phyloP scores from a whole-genome alignment of 345 rosid species.

The Psidium friedrichsthalianum region DNA sequence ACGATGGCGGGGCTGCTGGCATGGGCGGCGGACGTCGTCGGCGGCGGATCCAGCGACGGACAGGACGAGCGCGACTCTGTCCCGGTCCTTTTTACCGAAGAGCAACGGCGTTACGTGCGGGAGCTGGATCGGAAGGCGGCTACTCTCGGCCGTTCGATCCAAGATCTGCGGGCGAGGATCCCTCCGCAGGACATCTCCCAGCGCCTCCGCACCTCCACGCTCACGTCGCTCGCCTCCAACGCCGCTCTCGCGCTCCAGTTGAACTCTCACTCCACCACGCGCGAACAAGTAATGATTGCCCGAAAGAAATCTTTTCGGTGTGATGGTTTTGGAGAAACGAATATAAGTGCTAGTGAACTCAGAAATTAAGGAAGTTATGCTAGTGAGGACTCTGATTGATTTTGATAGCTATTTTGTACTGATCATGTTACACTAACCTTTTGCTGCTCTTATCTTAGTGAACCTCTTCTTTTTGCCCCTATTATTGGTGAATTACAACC shows the following conservation, averaged over 20 bases:
- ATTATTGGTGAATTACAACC: background rate
- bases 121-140: slow-evolving; percentile 65
- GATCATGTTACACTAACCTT: background rate
- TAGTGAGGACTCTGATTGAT: background rate
- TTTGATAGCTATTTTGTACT: background rate
- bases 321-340: background rate
- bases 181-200: slow-evolving; percentile 83
- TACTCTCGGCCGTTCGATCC: slow-evolving; percentile 70
- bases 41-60: slow-evolving; percentile 35
- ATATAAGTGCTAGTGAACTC: background rate
- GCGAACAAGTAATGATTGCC: slow-evolving; percentile 49
- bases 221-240: slow-evolving; percentile 83
- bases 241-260: slow-evolving; percentile 88
- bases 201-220: slow-evolving; percentile 86
- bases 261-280: slow-evolving; percentile 87
- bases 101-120: slow-evolving; percentile 56
- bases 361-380: background rate
- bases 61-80: slow-evolving; percentile 20
- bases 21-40: slow-evolving; percentile 96
- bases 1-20: slow-evolving; percentile 77
- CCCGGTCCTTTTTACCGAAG: slow-evolving; percentile 43
- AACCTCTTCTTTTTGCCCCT: background rate
- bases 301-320: background rate
- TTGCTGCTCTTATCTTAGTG: background rate
- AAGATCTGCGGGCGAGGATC: slow-evolving; percentile 70